These are phyloP conservation scores for Keithomyces neogunnii DNA, from an alignment of 2,329 filamentous ascomycete genomes.

Conservation along the genomic window DNA sequence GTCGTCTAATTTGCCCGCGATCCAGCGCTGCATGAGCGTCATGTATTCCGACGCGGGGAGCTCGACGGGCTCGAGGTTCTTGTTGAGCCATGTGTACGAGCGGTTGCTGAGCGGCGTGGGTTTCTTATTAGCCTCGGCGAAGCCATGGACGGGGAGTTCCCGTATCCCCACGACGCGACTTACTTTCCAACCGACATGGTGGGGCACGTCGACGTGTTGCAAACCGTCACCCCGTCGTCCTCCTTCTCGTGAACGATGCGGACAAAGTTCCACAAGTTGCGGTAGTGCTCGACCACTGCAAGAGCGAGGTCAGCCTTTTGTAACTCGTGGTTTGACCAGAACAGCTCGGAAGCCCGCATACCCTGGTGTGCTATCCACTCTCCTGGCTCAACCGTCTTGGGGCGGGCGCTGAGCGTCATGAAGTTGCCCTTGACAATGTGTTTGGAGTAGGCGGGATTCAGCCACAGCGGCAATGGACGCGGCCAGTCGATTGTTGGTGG, in stretches of 20 bases:
- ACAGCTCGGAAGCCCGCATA: constrained; percentile 33
- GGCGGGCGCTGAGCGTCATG: constrained; percentile 86
- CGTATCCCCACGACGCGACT: no score
- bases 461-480: constrained; percentile 63
- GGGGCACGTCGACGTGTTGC: constrained; percentile 75
- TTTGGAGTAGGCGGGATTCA: constrained; percentile 65
- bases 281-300: constrained; percentile 78
- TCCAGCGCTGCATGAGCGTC: constrained; percentile 88
- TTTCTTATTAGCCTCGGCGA: background rate
- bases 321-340: background rate
- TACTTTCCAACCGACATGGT: constrained; percentile 90
- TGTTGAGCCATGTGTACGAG: constrained; percentile 91
- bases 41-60: constrained; percentile 86
- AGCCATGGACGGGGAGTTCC: no score
- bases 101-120: constrained; percentile 49
- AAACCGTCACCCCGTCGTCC: constrained; percentile 66
- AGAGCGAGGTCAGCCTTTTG: background rate
- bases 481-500: constrained; percentile 25
- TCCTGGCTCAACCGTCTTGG: constrained; percentile 88
- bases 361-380: constrained; percentile 96
- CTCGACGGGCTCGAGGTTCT: constrained; percentile 63
- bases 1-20: constrained; percentile 84
- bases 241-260: constrained; percentile 82
- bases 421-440: constrained; percentile 97
- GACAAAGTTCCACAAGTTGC: constrained; percentile 81